These are phyloP conservation scores for Fusarium beomiforme DNA, from an alignment of 2,329 filamentous ascomycete genomes.

Conservation along the genomic window DNA sequence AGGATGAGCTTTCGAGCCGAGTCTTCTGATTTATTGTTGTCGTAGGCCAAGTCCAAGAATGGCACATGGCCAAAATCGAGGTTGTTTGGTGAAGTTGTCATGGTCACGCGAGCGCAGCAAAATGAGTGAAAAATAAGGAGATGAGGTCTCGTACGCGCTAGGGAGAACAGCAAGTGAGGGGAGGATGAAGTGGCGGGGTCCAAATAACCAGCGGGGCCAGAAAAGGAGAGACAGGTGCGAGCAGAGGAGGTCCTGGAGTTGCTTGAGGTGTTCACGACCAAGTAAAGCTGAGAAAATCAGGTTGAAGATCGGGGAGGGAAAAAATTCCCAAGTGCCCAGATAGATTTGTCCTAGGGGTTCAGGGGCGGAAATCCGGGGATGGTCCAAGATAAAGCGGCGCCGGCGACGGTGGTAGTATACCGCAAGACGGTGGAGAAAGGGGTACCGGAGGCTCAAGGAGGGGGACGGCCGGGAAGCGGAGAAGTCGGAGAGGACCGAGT, in stretches of 20 bases:
- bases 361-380: conserved; percentile 37
- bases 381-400: conserved; percentile 32
- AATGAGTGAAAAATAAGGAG: conserved; percentile 16
- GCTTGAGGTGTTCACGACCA: conserved; percentile 4
- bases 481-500: conserved; percentile 18
- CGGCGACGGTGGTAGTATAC: conserved; percentile 33
- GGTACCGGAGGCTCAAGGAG: conserved; percentile 30
- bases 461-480: conserved; percentile 19
- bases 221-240: conserved; percentile 4
- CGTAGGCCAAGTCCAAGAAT: conserved; percentile 81
- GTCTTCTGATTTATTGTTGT: conserved; percentile 77
- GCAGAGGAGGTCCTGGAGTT: background rate
- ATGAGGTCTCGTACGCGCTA: conserved; percentile 10
- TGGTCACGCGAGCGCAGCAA: conserved; percentile 37
- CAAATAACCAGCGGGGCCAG: conserved; percentile 4
- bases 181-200: conserved; percentile 16
- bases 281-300: conserved; percentile 6
- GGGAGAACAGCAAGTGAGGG: conserved; percentile 7
- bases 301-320: background rate
- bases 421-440: conserved; percentile 34
- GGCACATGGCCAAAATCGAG: conserved; percentile 58
- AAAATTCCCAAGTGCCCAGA: conserved; percentile 12
- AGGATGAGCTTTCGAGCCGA: conserved; percentile 84
- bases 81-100: conserved; percentile 48
- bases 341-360: conserved; percentile 30